phyloP scores from a whole-genome alignment of 169 alveolate species.

The Toxoplasma gondii region DNA sequence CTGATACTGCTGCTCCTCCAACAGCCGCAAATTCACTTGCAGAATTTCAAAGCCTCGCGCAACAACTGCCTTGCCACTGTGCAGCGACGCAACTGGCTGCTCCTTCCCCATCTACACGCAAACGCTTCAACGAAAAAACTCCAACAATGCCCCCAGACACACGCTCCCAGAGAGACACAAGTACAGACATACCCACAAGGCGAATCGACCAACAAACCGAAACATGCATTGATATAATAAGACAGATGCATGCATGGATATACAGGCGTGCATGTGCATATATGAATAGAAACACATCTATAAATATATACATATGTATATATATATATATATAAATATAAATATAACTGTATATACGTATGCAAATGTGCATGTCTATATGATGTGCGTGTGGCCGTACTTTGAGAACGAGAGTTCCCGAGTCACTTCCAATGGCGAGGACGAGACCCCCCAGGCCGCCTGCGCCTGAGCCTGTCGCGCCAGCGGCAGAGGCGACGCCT shows the following conservation, averaged over 20 bases:
- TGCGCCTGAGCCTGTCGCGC: background rate
- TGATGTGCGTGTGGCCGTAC: background rate
- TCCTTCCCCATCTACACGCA: conserved; percentile 55
- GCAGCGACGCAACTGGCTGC: conserved; percentile 51
- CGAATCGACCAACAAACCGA: background rate
- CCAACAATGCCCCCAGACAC: background rate
- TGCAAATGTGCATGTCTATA: background rate
- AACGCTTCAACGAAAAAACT: background rate
- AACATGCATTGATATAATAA: background rate
- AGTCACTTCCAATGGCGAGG: conserved; percentile 54
- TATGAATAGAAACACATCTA: background rate
- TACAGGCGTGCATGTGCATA: background rate
- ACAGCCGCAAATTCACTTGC: conserved; percentile 89
- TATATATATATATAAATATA: background rate
- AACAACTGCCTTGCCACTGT: conserved; percentile 93
- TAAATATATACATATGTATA: background rate
- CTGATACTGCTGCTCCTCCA: conserved; percentile 68
- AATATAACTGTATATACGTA: background rate
- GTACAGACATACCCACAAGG: background rate
- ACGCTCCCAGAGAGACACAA: background rate
- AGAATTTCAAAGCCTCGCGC: conserved; percentile 94
- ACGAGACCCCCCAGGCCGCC: conserved; percentile 52
- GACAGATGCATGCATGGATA: background rate
- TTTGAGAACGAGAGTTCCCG: conserved; percentile 58
- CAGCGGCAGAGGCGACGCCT: background rate